Base-by-base conservation (phyloP, 1,284 basidiomycete genomes). In the Thecaphora frezii region DNA sequence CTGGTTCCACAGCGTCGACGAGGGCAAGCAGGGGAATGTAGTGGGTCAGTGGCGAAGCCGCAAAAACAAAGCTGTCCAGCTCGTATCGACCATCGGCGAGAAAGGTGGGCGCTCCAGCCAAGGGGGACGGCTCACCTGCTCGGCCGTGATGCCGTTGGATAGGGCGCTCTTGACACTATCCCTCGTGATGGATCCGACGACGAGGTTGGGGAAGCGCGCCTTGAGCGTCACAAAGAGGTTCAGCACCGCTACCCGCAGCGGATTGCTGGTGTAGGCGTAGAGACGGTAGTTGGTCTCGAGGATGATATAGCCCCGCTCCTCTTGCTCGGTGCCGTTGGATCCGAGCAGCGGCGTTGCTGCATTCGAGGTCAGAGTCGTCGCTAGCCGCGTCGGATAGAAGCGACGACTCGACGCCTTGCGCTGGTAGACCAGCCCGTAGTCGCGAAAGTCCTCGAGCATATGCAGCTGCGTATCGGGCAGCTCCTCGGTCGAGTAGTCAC, bases 281-380 rank as follows among this genome's bases (percentile, higher is more conserved):
- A 98, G 82, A 63, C 93, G 89, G 82, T 97, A 98, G 82, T 98
- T 98, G 22, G 96, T 98, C 82, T 99, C 96, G 36, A 99, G 84
- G 69, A 98, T 89, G 68, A 98, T 88, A 82, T 97, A 98, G 83
- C 83, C 50, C 83, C 85, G 45, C 84, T 83, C 58, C 83, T 84
- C 58, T 82, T 81, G 51, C 42, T 71, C 67, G 44, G 53, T 63
- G 9, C 63, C 55, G 30, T 60, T 64, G 36, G 66, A 65, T 14
- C 56, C 62, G 0, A 74, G 54, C 10, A 72, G 44, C 1, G 74
- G 67, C 4, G 66, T 51, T 10, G 73, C 72, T n/a, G 66, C 89
- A 12, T 89, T 89, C 22, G 89, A 83, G 26, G 84, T 97, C 60
- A 98, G 82, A 0, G 93, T 94, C 0, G 93, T 97, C 1, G 94